phyloP scores from a whole-genome alignment of 1,284 basidiomycete genomes.

The Stygiomarasmius scandens region DNA sequence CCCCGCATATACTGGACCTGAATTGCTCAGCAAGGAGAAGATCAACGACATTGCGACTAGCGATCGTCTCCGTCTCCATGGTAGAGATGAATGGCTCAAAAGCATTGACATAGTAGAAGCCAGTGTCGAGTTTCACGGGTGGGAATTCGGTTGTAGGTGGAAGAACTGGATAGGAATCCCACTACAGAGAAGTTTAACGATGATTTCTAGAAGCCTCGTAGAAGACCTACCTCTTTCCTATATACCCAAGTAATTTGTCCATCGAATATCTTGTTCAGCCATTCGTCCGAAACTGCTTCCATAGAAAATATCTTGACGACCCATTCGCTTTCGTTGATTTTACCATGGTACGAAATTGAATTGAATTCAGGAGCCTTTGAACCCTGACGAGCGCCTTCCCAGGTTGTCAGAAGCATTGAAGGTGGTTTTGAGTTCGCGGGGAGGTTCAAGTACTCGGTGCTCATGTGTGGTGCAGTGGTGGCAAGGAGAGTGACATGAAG shows the following conservation, averaged over 20 bases:
- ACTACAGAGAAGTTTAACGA: constrained; percentile 41
- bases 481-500: constrained; percentile 90
- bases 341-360: constrained; percentile 84
- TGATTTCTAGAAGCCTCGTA: background rate
- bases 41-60: constrained; percentile 83
- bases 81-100: constrained; percentile 86
- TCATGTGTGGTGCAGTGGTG: constrained; percentile 68
- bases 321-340: constrained; percentile 60
- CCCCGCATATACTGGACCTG: constrained; percentile 60
- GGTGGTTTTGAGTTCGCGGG: constrained; percentile 53
- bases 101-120: constrained; percentile 88
- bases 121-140: constrained; percentile 72
- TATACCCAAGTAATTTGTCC: constrained; percentile 81
- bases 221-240: constrained; percentile 70
- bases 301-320: constrained; percentile 89
- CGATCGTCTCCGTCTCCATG: constrained; percentile 92
- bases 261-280: constrained; percentile 66
- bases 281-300: constrained; percentile 63
- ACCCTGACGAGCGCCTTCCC: constrained; percentile 53
- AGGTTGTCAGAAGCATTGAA: constrained; percentile 74
- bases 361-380: constrained; percentile 80
- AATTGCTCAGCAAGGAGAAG: constrained; percentile 73
- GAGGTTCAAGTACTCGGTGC: constrained; percentile 75
- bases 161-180: constrained; percentile 78
- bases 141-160: constrained; percentile 73